Conservation (phyloP, 164 flowering plant species). For the Tinospora cordifolia region DNA sequence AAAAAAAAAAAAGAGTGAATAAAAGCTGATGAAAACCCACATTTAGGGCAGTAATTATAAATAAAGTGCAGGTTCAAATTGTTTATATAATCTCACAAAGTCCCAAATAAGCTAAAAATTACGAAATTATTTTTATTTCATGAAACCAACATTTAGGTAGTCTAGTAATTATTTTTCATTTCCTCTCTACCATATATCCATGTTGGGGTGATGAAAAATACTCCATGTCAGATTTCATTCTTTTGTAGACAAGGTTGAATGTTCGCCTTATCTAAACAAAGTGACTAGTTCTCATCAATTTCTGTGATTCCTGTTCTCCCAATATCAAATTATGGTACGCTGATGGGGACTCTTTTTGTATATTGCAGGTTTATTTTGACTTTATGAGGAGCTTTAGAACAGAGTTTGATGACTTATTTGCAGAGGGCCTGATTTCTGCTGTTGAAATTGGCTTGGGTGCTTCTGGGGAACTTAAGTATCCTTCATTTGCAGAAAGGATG, state of each 20-base stretch:
- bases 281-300: background rate
- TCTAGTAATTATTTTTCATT: background rate
- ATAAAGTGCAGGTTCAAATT: too few relatives aligned
- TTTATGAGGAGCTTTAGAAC: conserved; percentile 85
- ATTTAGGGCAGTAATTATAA: too few relatives aligned
- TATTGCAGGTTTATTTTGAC: conserved; percentile 73
- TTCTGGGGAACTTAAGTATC: conserved; percentile 76
- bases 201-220: background rate
- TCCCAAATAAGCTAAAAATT: too few relatives aligned
- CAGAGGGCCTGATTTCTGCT: conserved; percentile 54
- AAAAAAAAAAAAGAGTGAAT: too few relatives aligned
- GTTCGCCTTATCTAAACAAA: background rate
- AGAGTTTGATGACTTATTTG: conserved; percentile 82
- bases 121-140: too few relatives aligned
- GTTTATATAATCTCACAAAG: too few relatives aligned
- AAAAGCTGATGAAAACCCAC: too few relatives aligned
- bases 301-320: background rate
- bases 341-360: background rate
- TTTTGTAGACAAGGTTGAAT: background rate
- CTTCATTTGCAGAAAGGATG: conserved; percentile 63
- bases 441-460: conserved; percentile 85
- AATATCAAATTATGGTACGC: conserved; percentile 1
- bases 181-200: background rate
- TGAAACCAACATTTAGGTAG: too few relatives aligned
- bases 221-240: background rate